Percentiles rank a stretch among this genome's conserved stretches.
phyloP scores from a whole-genome alignment of 2,329 filamentous ascomycete species.

The Shiraia bambusicola region DNA sequence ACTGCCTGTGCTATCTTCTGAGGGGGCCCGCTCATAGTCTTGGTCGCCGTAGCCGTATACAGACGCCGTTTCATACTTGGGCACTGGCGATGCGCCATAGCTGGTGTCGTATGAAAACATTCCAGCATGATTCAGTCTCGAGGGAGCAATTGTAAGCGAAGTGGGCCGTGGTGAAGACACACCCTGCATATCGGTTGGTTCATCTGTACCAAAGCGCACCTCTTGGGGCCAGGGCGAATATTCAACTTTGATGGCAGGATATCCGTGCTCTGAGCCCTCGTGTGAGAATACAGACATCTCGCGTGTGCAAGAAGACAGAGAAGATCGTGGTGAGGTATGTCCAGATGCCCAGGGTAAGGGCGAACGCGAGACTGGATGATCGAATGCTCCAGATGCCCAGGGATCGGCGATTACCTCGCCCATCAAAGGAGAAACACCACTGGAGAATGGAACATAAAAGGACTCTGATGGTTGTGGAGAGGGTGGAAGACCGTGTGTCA shows the following conservation, averaged over 20 bases:
- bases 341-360: conserved; percentile 34
- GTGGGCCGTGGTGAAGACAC: conserved; percentile 17
- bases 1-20: conserved; percentile 15
- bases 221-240: conserved; percentile 30
- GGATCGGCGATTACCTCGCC: conserved; percentile 34
- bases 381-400: conserved; percentile 37
- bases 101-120: conserved; percentile 26
- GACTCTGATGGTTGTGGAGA: conserved; percentile 40
- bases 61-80: conserved; percentile 20
- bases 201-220: conserved; percentile 16
- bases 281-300: conserved; percentile 41
- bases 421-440: conserved; percentile 31
- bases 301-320: conserved; percentile 32
- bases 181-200: conserved; percentile 11
- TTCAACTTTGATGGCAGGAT: conserved; percentile 33
- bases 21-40: conserved; percentile 11
- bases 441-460: conserved; percentile 33
- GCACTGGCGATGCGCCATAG: conserved; percentile 24
- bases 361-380: conserved; percentile 36
- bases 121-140: conserved; percentile 27
- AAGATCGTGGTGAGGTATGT: conserved; percentile 38
- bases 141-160: conserved; percentile 37
- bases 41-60: conserved; percentile 15
- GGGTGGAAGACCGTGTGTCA: conserved; percentile 31
- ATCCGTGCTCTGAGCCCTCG: conserved; percentile 30